phyloP scores from a whole-genome alignment of 257 asterid species.

The Eucommia ulmoides region DNA sequence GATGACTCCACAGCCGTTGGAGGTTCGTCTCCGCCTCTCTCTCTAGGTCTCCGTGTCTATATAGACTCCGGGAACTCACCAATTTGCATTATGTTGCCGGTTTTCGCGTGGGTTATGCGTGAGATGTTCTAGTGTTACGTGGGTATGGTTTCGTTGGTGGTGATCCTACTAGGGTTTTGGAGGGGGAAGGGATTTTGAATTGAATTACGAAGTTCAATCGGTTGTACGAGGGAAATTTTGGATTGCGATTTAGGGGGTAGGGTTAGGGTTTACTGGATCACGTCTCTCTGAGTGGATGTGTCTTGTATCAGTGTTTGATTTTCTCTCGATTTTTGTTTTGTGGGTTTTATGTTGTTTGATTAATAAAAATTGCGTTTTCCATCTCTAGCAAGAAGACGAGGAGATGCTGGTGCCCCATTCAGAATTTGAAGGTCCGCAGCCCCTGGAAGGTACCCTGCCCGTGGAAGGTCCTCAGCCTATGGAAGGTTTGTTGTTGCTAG shows the following conservation, averaged over 20 bases:
- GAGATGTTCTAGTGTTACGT: not conserved
- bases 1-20: conserved; percentile 75
- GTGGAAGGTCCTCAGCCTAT: conserved; percentile 69
- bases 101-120: not conserved
- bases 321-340: not conserved
- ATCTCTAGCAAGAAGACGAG: conserved; percentile 75
- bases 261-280: conserved; percentile 37
- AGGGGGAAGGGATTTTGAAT: conserved; percentile 23
- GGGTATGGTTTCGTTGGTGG: not conserved
- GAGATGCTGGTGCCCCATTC: conserved; percentile 91
- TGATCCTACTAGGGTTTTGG: conserved; percentile 68
- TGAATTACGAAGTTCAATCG: conserved; percentile 8
- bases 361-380: too few relatives aligned
- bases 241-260: conserved; percentile 10
- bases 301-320: too few relatives aligned
- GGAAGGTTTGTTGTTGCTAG: too few relatives aligned
- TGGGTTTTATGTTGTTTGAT: too few relatives aligned
- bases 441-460: conserved; percentile 87
- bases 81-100: not conserved
- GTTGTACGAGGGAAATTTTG: conserved; percentile 10
- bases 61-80: too few relatives aligned
- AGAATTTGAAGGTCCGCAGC: conserved; percentile 78
- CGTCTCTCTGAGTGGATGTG: not conserved
- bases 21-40: conserved; percentile 33
- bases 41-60: too few relatives aligned